A percentile compares a stretch with the other conserved stretches of the same genome.
Evolutionary conservation across 139 green algal genomes (phyloP).

Genomic region (Asterochloris sp.): DNA sequence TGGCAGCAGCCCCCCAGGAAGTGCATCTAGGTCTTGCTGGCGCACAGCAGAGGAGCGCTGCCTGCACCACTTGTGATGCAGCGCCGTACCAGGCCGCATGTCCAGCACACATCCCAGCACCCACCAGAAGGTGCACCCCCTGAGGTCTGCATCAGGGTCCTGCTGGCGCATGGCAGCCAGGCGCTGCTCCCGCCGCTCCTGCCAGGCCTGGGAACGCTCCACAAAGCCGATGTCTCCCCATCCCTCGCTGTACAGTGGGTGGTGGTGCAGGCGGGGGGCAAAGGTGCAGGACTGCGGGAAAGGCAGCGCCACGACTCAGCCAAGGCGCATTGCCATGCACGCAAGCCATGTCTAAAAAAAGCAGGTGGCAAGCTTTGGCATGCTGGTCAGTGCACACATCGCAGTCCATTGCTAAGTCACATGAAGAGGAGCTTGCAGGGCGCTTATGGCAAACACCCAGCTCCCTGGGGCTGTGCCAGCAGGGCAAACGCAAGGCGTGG

Average conservation of each 20-base stretch:
- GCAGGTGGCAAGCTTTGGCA: too few relatives aligned
- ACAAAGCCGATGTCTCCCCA: background rate
- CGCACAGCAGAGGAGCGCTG: slow-evolving; percentile 1
- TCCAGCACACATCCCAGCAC: background rate
- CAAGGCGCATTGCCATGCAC: too few relatives aligned
- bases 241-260: background rate
- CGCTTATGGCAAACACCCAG: too few relatives aligned
- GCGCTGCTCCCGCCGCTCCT: slow-evolving; percentile 4
- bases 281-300: background rate
- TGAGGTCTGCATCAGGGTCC: slow-evolving; percentile 10
- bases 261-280: slow-evolving; percentile 4
- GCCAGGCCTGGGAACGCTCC: slow-evolving; percentile 7
- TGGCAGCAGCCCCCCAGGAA: background rate
- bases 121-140: slow-evolving; percentile 15
- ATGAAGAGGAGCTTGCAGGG: too few relatives aligned
- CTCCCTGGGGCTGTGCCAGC: too few relatives aligned
- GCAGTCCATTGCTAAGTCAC: too few relatives aligned
- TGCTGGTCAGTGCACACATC: too few relatives aligned
- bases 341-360: too few relatives aligned
- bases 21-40: slow-evolving; percentile 1
- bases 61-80: background rate
- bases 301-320: too few relatives aligned
- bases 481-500: too few relatives aligned
- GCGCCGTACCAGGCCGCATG: background rate
- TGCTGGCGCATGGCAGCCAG: slow-evolving; percentile 1